Evolutionary conservation across 1,284 basidiomycete genomes (phyloP), one percentile per base, ranked within the genome.

Genomic region (Fistulina hepatica): DNA sequence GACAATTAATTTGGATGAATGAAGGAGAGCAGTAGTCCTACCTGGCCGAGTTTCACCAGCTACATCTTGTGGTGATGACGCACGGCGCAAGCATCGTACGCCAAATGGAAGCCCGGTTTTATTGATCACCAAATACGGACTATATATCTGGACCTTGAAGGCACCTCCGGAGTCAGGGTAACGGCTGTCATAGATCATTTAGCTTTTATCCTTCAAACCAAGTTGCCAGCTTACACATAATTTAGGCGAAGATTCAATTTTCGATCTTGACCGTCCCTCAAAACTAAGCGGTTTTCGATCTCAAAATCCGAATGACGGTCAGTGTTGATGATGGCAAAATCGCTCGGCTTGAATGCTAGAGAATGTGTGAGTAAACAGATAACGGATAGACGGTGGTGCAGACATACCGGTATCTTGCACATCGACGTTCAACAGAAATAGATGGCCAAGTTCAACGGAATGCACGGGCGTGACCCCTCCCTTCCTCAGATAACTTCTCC

Each of bases 381-480:
- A 64, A 67, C 69, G 4, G 5, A 12, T 17, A n/a, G n/a, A 30
- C 27, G n/a, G 17, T 6, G 6, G 7, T 30, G 27, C 27, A 16
- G 21, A 48, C 65, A 56, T 47, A 88, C 90, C 76, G 34, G 88
- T 88, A 47, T 95, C 92, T 59, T 97, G 84, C 3, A 95, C 71
- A 34, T 85, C 76, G 21, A 97, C 71, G 48, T 91, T 97, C 24
- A 98, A 70, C n/a, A 98, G 63, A 22, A 98, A 73, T 40, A 98
- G 67, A 59, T 98, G 95, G n/a, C 76, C 76, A 2, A 97, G 65
- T 55, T 97, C 92, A 21, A 97, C 91, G 1, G 93, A 94, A 55
- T 98, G 95, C 26, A 98, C 83, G 7, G 95, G 95, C 73, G 94
- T 97, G 32, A 93, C 69, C 3, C 94, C 95, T 21, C 95, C 95